Evolutionary conservation across 73 alveolate genomes (phyloP).

Genomic region (Blepharisma japonicum): DNA sequence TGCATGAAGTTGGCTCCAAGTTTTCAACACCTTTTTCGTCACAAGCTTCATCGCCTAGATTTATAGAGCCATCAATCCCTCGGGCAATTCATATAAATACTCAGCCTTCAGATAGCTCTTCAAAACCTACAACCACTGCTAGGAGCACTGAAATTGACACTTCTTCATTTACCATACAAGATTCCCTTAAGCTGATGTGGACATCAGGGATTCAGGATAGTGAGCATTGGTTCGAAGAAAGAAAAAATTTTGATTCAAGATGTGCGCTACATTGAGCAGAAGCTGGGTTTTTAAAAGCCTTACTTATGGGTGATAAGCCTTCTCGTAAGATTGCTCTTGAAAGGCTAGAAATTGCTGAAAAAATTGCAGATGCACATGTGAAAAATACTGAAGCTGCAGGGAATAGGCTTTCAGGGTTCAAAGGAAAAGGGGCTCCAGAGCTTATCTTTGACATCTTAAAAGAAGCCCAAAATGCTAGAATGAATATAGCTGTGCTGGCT

Average conservation of each 20-base stretch:
- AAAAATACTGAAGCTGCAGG: background rate
- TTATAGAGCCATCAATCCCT: no score
- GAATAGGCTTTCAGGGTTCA: background rate
- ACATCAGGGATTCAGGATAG: slow-evolving; percentile 18
- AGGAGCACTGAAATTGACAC: slow-evolving; percentile 15
- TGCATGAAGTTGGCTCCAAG: slow-evolving; percentile 10
- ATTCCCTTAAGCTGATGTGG: slow-evolving; percentile 30
- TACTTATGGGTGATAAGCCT: slow-evolving; percentile 15
- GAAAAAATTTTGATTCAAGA: slow-evolving; percentile 21
- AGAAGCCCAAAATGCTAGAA: slow-evolving; percentile 16
- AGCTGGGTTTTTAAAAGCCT: slow-evolving; percentile 27
- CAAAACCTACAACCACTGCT: background rate
- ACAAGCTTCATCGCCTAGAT: slow-evolving; percentile 16
- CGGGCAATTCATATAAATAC: background rate
- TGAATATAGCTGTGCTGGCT: slow-evolving; percentile 16
- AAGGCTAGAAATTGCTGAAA: slow-evolving; percentile 24
- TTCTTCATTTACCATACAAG: background rate
- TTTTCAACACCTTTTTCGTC: background rate
- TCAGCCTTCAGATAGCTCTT: background rate
- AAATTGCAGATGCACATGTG: background rate
- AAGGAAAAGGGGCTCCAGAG: slow-evolving; percentile 19
- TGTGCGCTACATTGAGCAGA: slow-evolving; percentile 33
- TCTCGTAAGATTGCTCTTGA: slow-evolving; percentile 31
- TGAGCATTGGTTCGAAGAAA: slow-evolving; percentile 24
- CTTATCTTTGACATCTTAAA: background rate